phyloP scores from a whole-genome alignment of 2,329 filamentous ascomycete genomes.

The Cercospora brassicicola region DNA sequence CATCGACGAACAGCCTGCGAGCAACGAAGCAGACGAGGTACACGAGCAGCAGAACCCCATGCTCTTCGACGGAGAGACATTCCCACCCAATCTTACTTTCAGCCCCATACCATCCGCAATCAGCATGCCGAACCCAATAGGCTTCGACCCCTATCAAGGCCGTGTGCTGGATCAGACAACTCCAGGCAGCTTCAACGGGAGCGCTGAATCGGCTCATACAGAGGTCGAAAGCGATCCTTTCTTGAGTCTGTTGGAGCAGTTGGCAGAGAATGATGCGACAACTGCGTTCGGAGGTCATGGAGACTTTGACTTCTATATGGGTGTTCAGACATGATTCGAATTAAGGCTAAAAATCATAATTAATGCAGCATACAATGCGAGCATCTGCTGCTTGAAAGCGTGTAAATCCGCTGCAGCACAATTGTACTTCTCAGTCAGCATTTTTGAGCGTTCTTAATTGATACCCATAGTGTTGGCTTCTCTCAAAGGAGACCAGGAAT shows the following conservation, averaged over 20 bases:
- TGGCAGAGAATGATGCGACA: slow-evolving; percentile 75
- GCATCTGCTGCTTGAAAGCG: background rate
- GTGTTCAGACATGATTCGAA: slow-evolving; percentile 20
- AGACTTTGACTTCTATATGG: slow-evolving; percentile 76
- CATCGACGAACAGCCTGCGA: slow-evolving; percentile 7
- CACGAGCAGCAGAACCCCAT: slow-evolving; percentile 27
- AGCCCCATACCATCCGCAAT: slow-evolving; percentile 29
- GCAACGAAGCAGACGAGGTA: slow-evolving; percentile 9
- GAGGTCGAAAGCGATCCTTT: slow-evolving; percentile 75
- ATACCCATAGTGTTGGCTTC: background rate
- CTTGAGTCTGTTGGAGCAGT: slow-evolving; percentile 72
- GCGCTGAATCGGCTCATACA: slow-evolving; percentile 42
- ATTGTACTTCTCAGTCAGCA: background rate
- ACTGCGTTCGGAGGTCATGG: slow-evolving; percentile 61
- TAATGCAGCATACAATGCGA: background rate
- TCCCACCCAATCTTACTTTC: slow-evolving; percentile 46
- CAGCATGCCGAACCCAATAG: slow-evolving; percentile 1
- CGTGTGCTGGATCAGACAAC: slow-evolving; percentile 44
- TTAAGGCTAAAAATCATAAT: background rate
- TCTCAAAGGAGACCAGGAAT: slow-evolving; percentile 58
- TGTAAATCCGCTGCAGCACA: background rate
- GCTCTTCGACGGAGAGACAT: slow-evolving; percentile 37
- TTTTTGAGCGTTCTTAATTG: background rate
- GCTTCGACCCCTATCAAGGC: slow-evolving; percentile 30
- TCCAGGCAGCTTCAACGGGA: slow-evolving; percentile 46